Conservation (phyloP, 2,329 filamentous ascomycete genomes). For the Coniochaeta pulveracea region DNA sequence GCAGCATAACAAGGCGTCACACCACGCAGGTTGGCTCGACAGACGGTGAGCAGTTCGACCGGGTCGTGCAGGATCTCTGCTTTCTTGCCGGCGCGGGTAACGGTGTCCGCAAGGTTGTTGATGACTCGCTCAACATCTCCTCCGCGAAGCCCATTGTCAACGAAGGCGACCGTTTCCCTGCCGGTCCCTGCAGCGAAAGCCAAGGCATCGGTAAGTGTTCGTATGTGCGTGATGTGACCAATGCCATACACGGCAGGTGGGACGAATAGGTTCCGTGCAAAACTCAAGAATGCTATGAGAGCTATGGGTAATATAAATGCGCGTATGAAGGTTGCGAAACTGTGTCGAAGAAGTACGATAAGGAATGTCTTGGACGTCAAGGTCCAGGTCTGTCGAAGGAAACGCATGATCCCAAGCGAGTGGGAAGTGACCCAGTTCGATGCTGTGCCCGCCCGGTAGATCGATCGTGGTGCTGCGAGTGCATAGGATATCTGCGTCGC, state of each 20-base stretch:
- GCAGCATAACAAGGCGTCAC: constrained; percentile 64
- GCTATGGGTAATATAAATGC: constrained; percentile 48
- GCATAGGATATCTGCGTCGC: background rate
- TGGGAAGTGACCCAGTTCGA: too few relatives aligned
- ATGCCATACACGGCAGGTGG: constrained; percentile 68
- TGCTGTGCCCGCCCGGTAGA: too few relatives aligned
- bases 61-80: constrained; percentile 14
- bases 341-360: constrained; percentile 44
- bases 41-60: constrained; percentile 28
- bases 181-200: constrained; percentile 38
- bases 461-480: background rate
- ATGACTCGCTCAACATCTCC: constrained; percentile 67
- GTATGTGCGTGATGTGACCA: constrained; percentile 47
- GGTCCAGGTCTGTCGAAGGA: constrained; percentile 48
- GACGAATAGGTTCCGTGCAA: constrained; percentile 73
- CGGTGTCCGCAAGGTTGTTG: constrained; percentile 44
- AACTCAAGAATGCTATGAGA: constrained; percentile 50
- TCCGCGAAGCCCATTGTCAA: constrained; percentile 60
- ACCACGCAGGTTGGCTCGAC: constrained; percentile 47
- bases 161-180: constrained; percentile 62
- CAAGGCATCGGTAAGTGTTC: constrained; percentile 54
- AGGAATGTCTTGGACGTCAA: constrained; percentile 51
- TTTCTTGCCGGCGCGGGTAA: constrained; percentile 40
- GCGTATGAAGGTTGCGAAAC: constrained; percentile 38
- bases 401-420: too few relatives aligned